Base-by-base conservation (phyloP, 306 rosid species). In the Sesbania bispinosa region DNA sequence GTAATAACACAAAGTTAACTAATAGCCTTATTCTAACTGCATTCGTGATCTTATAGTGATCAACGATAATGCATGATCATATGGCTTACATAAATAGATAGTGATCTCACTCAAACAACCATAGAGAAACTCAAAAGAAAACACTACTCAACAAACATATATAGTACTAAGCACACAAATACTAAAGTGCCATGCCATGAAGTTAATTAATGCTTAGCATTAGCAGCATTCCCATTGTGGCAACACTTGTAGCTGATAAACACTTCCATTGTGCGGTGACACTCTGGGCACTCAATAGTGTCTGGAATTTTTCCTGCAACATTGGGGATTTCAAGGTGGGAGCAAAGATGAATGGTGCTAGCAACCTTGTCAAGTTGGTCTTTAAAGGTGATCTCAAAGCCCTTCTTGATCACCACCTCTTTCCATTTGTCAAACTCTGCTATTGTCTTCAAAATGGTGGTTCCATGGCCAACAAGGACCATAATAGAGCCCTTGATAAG, bases 221-320 rank as follows among this genome's bases (percentile, higher is more conserved):
- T 63, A 1, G 60, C 13, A 1, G 75, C 8, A 41, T 14, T 47
- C 35, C 55, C 83, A 41, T 35, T 43, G 53, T 88, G 93, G 84
- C 88, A 88, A 6, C 90, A 88, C 74, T 83, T 88, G 80, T 83
- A 88, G 79, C 81, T 84, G 65, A 88, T 60, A 39, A 54, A 84
- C 6, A 85, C 74, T 39, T 85, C 85, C 94, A 88, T 88, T 4
- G 64, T 57, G 4, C 84, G 83, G 7, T 67, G 75, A 47, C 92
- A 87, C 4, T 87, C 92, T 0, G 85, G 88, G 35, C 92, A 87
- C 9, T 69, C 48, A 50, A 87, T 75, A 1, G 11, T 20, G 20
- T 74, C 75, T 0, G 92, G 86, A 2, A 78, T 72, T 66, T 79
- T 82, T 15, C 89, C 86, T 4, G 51, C 62, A 1, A 52, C 19